Conservation (phyloP, 495 filamentous ascomycete species). For the Penicillium goetzii region DNA sequence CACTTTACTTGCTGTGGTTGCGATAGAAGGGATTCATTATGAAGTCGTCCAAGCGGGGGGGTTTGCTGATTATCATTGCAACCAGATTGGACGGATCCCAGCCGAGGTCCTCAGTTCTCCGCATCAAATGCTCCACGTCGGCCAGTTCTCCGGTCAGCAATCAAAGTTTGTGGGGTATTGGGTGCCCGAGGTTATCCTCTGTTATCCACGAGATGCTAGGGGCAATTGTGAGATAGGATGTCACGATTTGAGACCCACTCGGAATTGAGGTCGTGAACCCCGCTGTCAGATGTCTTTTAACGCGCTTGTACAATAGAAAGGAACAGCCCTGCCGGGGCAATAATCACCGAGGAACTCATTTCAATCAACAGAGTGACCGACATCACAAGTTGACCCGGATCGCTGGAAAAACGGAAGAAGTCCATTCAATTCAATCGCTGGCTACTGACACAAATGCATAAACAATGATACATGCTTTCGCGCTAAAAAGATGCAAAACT, state of each 20-base stretch:
- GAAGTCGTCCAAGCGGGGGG: conserved; percentile 10
- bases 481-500: not conserved
- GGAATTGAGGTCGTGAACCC: not conserved
- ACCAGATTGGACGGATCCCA: conserved; percentile 12
- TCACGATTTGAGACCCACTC: not conserved
- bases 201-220: not conserved
- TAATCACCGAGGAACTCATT: not conserved
- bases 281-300: not conserved
- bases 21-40: not conserved
- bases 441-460: not conserved
- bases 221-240: not conserved
- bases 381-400: not conserved
- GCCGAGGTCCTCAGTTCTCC: conserved; percentile 13
- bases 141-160: not conserved
- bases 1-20: too few species aligned
- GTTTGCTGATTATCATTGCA: conserved; percentile 11
- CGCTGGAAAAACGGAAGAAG: not conserved
- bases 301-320: not conserved
- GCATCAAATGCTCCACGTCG: not conserved
- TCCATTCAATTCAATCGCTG: not conserved
- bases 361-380: not conserved
- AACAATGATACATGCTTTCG: not conserved
- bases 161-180: not conserved
- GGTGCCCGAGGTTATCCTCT: not conserved
- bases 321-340: not conserved